phyloP scores from a whole-genome alignment of 139 green algal genomes.

The Chlamydomonas sp. region DNA sequence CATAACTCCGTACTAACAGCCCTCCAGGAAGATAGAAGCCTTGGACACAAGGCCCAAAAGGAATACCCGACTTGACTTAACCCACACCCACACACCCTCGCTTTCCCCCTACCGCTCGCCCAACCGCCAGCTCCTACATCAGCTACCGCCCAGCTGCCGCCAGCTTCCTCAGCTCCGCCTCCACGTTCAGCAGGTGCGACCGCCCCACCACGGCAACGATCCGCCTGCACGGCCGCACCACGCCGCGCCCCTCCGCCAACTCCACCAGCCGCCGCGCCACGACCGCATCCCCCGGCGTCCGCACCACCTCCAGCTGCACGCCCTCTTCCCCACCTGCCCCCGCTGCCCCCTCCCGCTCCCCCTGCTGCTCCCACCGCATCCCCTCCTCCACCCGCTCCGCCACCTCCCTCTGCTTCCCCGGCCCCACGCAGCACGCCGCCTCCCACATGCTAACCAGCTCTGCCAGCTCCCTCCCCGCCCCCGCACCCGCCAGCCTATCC shows the following conservation, averaged over 20 bases:
- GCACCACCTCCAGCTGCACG: constrained; percentile 19
- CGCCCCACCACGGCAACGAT: constrained; percentile 31
- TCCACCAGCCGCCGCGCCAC: constrained; percentile 24
- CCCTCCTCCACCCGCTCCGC: constrained; percentile 1
- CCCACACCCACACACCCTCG: too few relatives aligned
- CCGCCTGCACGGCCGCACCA: background rate
- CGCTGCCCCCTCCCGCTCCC: background rate
- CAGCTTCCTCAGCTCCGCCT: constrained; percentile 18
- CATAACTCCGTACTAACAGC: too few relatives aligned
- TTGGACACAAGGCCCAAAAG: too few relatives aligned
- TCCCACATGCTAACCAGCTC: constrained; percentile 18
- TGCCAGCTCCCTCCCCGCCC: constrained; percentile 7
- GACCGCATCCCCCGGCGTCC: background rate
- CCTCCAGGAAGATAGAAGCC: too few relatives aligned
- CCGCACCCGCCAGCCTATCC: constrained; percentile 6
- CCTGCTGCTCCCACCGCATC: background rate
- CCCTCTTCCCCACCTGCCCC: background rate
- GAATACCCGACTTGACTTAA: too few relatives aligned
- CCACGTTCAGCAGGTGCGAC: constrained; percentile 8
- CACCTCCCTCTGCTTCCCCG: constrained; percentile 1
- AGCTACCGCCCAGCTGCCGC: background rate
- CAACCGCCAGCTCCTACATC: background rate
- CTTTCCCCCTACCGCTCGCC: background rate
- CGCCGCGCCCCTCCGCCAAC: constrained; percentile 10
- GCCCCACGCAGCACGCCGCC: constrained; percentile 8